A percentile compares a stretch with the other conserved stretches of the same genome.
These are phyloP conservation scores for Buddleja alternifolia DNA, from an alignment of 257 asterid genomes.

Conservation along the genomic window DNA sequence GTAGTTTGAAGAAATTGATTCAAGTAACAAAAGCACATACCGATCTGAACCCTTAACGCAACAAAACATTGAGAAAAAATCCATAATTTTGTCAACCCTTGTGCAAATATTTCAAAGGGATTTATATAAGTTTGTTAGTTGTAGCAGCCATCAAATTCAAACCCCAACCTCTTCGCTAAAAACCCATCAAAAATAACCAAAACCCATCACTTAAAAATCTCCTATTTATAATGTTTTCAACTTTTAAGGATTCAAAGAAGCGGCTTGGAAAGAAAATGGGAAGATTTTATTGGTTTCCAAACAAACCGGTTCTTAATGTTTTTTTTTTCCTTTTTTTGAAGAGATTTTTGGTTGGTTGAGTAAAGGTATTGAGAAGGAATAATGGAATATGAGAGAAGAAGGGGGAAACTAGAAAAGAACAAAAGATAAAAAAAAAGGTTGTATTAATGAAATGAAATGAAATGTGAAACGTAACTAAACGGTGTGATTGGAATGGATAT, in stretches of 20 bases:
- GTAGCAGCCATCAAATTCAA: slow-evolving; percentile 34
- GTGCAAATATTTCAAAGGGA: slow-evolving; percentile 22
- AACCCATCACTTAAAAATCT: slow-evolving; percentile 25
- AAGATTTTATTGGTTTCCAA: slow-evolving; percentile 7
- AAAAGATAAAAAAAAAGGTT: too few species aligned
- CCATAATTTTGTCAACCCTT: slow-evolving; percentile 44
- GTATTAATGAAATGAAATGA: slow-evolving; percentile 14
- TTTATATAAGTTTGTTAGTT: slow-evolving; percentile 12
- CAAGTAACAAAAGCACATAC: slow-evolving; percentile 41
- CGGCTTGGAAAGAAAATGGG: slow-evolving; percentile 27
- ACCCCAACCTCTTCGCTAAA: slow-evolving; percentile 16
- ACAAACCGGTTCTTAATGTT: neutral
- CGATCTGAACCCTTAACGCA: slow-evolving; percentile 71
- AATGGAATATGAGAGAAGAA: slow-evolving; percentile 21
- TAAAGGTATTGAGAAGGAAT: slow-evolving; percentile 19
- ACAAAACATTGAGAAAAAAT: slow-evolving; percentile 52
- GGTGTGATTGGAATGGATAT: slow-evolving; percentile 33
- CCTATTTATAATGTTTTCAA: neutral
- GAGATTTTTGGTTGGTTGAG: slow-evolving; percentile 26
- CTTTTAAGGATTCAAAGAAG: slow-evolving; percentile 18
- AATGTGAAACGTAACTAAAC: slow-evolving; percentile 30
- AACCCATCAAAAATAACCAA: neutral
- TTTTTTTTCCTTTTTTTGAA: neutral
- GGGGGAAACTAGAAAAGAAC: slow-evolving; percentile 18
- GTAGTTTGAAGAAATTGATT: slow-evolving; percentile 1